Conservation (phyloP, 2,329 filamentous ascomycete species). For the Nectriaceae sp. region DNA sequence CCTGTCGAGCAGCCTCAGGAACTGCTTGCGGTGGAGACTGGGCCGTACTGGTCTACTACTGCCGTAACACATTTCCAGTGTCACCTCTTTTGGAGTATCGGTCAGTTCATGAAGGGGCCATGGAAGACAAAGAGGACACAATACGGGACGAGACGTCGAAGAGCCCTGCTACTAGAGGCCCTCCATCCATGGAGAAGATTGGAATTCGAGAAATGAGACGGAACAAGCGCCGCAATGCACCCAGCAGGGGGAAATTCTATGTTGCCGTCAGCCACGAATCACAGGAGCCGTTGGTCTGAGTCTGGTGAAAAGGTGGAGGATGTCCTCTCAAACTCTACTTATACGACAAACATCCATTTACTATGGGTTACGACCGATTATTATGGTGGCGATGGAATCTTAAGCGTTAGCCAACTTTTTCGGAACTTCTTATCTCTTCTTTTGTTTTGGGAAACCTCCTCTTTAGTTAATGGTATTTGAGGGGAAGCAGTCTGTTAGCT, state of each 20-base stretch:
- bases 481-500: slow-evolving; percentile 7
- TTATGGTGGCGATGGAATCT: too few relatives aligned
- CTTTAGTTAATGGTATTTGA: slow-evolving; percentile 7
- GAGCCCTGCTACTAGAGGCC: not conserved
- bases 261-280: too few relatives aligned
- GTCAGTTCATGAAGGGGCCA: not conserved
- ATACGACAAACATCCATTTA: not conserved
- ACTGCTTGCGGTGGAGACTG: slow-evolving; percentile 29
- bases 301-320: not conserved
- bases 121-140: too few relatives aligned
- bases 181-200: not conserved
- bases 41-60: slow-evolving; percentile 24
- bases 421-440: not conserved
- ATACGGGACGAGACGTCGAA: not conserved
- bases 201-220: slow-evolving; percentile 4
- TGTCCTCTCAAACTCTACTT: not conserved
- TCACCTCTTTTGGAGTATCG: not conserved
- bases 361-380: not conserved
- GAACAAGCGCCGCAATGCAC: not conserved
- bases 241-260: too few relatives aligned
- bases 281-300: not conserved
- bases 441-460: slow-evolving; percentile 13
- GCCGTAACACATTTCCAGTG: not conserved
- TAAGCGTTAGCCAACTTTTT: too few relatives aligned
- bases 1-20: slow-evolving; percentile 18